Conservation (phyloP, 768 basidiomycete genomes). For the Kwoniella sp. region DNA sequence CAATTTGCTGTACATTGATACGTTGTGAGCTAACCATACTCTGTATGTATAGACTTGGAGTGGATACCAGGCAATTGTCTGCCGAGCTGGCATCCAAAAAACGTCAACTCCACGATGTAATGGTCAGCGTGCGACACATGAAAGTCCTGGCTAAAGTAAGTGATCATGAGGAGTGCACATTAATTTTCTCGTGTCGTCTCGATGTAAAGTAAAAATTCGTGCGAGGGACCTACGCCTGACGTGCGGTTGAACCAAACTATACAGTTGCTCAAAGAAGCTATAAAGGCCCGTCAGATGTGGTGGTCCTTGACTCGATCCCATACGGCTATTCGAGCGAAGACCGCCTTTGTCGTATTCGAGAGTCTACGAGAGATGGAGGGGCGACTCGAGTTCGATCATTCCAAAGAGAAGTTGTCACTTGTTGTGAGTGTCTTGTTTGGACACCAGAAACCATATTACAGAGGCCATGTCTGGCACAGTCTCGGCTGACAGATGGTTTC, state of each 20-base stretch:
- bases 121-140: slow-evolving; percentile 1
- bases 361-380: slow-evolving; percentile 85
- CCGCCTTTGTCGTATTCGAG: slow-evolving; percentile 72
- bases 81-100: background rate
- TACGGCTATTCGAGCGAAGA: slow-evolving; percentile 78
- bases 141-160: slow-evolving; percentile 1
- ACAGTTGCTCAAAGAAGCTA: slow-evolving; percentile 69
- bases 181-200: too few species aligned
- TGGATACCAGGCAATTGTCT: slow-evolving; percentile 11
- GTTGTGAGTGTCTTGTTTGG: slow-evolving; percentile 22
- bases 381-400: slow-evolving; percentile 80
- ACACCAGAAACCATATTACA: background rate
- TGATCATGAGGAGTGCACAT: background rate
- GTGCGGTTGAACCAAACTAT: background rate
- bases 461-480: too few species aligned
- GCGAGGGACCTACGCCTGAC: too few species aligned
- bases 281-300: slow-evolving; percentile 66
- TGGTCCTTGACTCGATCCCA: slow-evolving; percentile 89
- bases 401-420: slow-evolving; percentile 20
- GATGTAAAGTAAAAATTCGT: too few species aligned
- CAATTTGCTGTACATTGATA: too few species aligned
- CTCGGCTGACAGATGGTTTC: too few species aligned
- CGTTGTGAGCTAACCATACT: too few species aligned
- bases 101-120: background rate
- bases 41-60: slow-evolving; percentile 17